These are phyloP conservation scores for Podila minutissima DNA, from an alignment of 192 early-diverging fungal genomes.

Conservation along the genomic window DNA sequence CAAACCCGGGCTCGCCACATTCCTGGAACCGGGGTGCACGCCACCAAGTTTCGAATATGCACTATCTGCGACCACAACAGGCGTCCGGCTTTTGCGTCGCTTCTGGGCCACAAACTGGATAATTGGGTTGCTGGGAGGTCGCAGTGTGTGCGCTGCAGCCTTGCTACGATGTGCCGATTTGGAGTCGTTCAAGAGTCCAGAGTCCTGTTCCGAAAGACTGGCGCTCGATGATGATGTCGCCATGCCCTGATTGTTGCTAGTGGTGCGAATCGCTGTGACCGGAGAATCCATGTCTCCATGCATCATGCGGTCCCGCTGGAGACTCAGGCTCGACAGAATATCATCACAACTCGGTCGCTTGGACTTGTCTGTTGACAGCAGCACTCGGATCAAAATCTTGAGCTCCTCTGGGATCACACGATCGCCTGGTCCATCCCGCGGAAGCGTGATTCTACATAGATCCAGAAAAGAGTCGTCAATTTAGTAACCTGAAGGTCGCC, in stretches of 20 bases:
- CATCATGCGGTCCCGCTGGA: constrained; percentile 48
- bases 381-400: constrained; percentile 61
- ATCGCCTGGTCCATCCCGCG: constrained; percentile 12
- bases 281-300: constrained; percentile 46
- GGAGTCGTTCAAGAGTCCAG: neutral
- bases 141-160: neutral
- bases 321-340: constrained; percentile 55
- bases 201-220: neutral
- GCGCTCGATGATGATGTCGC: neutral
- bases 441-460: constrained; percentile 23
- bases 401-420: constrained; percentile 66
- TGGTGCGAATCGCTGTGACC: constrained; percentile 2
- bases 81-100: neutral
- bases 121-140: neutral
- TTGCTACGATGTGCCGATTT: neutral
- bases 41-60: neutral
- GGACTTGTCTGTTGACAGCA: constrained; percentile 63
- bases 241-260: neutral
- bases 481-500: neutral
- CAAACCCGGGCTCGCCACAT: constrained; percentile 8
- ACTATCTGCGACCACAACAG: neutral
- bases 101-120: neutral
- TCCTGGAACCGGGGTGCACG: neutral
- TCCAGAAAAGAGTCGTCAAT: neutral
- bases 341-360: constrained; percentile 71